Evolutionary conservation across 2,329 filamentous ascomycete genomes (phyloP), one percentile per base, ranked within the genome.

Genomic region (Epichloe coenophiala): DNA sequence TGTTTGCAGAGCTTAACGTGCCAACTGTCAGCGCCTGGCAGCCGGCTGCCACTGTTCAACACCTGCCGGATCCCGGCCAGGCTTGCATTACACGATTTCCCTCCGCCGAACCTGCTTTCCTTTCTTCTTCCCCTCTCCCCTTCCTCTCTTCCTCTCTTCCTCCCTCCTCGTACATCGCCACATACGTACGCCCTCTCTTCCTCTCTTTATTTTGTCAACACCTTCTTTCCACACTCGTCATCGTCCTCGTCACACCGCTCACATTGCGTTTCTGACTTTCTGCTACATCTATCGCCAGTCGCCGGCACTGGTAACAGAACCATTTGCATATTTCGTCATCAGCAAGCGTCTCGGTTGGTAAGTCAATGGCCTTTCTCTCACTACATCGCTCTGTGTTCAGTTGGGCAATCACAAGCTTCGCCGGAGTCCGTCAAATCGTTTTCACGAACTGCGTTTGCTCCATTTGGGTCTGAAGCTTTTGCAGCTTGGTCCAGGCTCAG

Each of bases 51-150:
- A 36, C 36, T 17, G 8, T 3, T 39, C 2, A 19, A 33, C 39
- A 45, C 17, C 23, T 39, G 17, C 35, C 17, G 51, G 48, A 6
- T 49, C 13, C 27, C 19, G 15, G 13, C 21, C 15, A 9, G 27
- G 17, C 19, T 12, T 21, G n/a, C n/a, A 36, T 13, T 27, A 37
- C 37, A 41, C 37, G 5, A 3, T 13, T 1, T 5, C 12, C 41
- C 55, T 51, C 54, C 48, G 47, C 48, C 46, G 44, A 12, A 15
- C 12, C 36, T 38, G n/a, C 43, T 19, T 17, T 50, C 47, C 41
- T 46, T 45, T 40, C 51, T 51, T 54, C 49, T 48, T 49, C 44
- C 53, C 50, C 51, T 51, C 21, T 50, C 42, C 54, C 50, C 51
- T 51, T n/a, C 17, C 21, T 27, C 15, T 40, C 39, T 36, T 51